These are phyloP conservation scores for Nicotiana undulata DNA, from an alignment of 257 asterid species.

Conservation along the genomic window DNA sequence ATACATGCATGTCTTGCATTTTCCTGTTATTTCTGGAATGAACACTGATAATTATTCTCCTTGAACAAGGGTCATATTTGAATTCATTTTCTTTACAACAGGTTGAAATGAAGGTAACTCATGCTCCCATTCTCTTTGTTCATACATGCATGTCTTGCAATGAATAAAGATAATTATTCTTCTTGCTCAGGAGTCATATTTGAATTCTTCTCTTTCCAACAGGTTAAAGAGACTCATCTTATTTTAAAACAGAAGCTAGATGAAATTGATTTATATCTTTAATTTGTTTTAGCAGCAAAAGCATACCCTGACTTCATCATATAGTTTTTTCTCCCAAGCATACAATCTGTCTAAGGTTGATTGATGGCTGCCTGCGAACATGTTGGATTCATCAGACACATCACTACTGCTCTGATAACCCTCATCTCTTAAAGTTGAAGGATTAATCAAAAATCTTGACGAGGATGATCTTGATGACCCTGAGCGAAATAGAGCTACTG, in stretches of 20 bases:
- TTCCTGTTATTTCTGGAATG: background rate
- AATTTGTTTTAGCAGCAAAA: slow-evolving; percentile 11
- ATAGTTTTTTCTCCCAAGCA: slow-evolving; percentile 97
- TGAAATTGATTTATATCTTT: background rate
- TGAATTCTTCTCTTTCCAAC: background rate
- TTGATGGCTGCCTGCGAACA: slow-evolving; percentile 67
- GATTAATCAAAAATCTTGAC: slow-evolving; percentile 52
- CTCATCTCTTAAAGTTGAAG: slow-evolving; percentile 58
- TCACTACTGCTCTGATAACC: slow-evolving; percentile 60
- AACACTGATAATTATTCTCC: background rate
- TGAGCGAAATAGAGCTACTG: slow-evolving; percentile 72
- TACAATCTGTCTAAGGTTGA: slow-evolving; percentile 79
- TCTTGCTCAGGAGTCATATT: background rate
- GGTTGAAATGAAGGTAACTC: background rate
- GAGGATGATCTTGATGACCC: slow-evolving; percentile 79
- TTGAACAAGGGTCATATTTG: background rate
- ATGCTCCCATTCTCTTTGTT: background rate
- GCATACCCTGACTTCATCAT: slow-evolving; percentile 90
- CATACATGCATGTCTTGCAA: background rate
- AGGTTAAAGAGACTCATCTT: background rate
- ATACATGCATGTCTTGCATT: background rate
- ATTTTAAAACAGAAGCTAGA: background rate
- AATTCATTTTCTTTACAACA: background rate
- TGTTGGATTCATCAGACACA: slow-evolving; percentile 53
- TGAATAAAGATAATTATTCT: background rate